Conservation (phyloP, 805 yeast genomes). For the Suhomyces kilbournensis region DNA sequence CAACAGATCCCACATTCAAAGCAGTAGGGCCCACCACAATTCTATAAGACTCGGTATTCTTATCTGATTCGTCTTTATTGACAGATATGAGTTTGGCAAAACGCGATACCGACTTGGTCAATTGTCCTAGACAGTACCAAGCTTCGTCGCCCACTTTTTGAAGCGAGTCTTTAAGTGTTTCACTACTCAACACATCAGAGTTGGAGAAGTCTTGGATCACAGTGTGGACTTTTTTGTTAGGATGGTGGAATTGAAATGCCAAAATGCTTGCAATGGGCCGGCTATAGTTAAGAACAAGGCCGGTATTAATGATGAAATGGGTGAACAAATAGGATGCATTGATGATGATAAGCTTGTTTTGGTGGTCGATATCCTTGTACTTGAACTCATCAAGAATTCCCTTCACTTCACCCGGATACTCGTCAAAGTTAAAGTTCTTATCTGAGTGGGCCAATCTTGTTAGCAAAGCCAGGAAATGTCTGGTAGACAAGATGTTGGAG, state of each 20-base stretch:
- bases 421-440: not conserved
- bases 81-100: not conserved
- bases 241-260: conserved; percentile 21
- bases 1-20: conserved; percentile 5
- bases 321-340: conserved; percentile 34
- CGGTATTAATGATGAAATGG: conserved; percentile 24
- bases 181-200: not conserved
- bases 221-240: not conserved
- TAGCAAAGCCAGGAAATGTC: not conserved
- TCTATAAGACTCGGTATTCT: not conserved
- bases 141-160: not conserved
- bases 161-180: not conserved
- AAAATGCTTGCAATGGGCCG: conserved; percentile 28
- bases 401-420: not conserved
- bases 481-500: conserved; percentile 11
- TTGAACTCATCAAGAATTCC: conserved; percentile 4
- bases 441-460: not conserved
- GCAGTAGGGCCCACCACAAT: conserved; percentile 22
- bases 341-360: conserved; percentile 26
- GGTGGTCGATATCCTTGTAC: not conserved
- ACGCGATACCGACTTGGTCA: not conserved
- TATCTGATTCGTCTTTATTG: not conserved
- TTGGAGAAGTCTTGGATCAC: not conserved
- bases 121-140: not conserved
- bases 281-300: conserved; percentile 19